phyloP scores from a whole-genome alignment of 768 basidiomycete genomes.

The Hygrophoropsis aurantiaca region DNA sequence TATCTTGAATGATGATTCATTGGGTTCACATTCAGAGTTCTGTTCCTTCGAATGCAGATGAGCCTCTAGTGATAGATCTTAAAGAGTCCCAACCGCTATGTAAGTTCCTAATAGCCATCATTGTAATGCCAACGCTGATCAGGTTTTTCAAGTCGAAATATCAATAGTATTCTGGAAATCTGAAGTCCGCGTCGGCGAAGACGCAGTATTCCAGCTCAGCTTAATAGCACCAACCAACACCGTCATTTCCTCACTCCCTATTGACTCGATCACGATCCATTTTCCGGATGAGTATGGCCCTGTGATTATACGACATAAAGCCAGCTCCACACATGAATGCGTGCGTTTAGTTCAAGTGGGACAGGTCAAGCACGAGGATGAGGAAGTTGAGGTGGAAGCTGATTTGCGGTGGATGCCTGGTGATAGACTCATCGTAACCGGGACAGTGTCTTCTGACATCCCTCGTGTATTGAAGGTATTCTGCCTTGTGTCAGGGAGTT shows the following conservation, averaged over 20 bases:
- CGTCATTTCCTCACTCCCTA: slow-evolving; percentile 55
- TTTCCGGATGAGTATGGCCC: slow-evolving; percentile 54
- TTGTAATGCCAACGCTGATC: slow-evolving; percentile 5
- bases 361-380: slow-evolving; percentile 21
- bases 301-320: slow-evolving; percentile 49
- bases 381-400: slow-evolving; percentile 29
- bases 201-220: slow-evolving; percentile 73
- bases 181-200: slow-evolving; percentile 58
- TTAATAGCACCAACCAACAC: slow-evolving; percentile 52
- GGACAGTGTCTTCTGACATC: slow-evolving; percentile 50
- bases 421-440: slow-evolving; percentile 55
- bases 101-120: slow-evolving; percentile 35
- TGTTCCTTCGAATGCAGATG: slow-evolving; percentile 58
- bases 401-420: slow-evolving; percentile 61
- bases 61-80: slow-evolving; percentile 60
- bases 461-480: slow-evolving; percentile 56
- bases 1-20: not conserved
- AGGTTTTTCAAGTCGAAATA: slow-evolving; percentile 54
- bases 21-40: slow-evolving; percentile 54
- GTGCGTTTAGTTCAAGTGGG: slow-evolving; percentile 52
- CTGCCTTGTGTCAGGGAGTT: not conserved
- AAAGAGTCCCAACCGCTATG: slow-evolving; percentile 62
- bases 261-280: slow-evolving; percentile 58
- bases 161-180: slow-evolving; percentile 70
- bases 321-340: slow-evolving; percentile 9